Conservation (phyloP, 2,329 filamentous ascomycete species). For the Aspergillus oerlinghausenensis region DNA sequence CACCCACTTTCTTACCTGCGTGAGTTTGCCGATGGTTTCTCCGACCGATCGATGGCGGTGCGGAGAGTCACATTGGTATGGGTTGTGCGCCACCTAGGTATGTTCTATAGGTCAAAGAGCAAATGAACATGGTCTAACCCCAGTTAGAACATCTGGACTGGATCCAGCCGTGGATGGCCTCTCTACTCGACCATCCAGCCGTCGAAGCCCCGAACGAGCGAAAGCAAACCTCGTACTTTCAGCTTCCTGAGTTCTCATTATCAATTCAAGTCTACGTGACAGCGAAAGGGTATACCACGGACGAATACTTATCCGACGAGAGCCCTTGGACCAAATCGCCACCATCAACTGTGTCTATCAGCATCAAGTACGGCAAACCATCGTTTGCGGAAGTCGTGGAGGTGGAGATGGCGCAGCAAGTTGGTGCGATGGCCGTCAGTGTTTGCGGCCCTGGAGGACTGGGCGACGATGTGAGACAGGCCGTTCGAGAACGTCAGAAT, state of each 20-base stretch:
- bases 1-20: conserved; percentile 32
- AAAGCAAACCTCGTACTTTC: conserved; percentile 23
- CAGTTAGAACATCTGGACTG: conserved; percentile 28
- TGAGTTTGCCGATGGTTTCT: conserved; percentile 24
- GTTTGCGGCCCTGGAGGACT: conserved; percentile 35
- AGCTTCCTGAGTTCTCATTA: conserved; percentile 21
- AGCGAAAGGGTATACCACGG: conserved; percentile 16
- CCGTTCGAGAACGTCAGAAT: conserved; percentile 26
- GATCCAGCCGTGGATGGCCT: conserved; percentile 33
- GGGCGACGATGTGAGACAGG: conserved; percentile 33
- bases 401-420: conserved; percentile 23
- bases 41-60: conserved; percentile 20
- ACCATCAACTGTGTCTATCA: conserved; percentile 22
- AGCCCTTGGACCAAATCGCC: conserved; percentile 24
- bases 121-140: conserved; percentile 1
- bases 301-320: conserved; percentile 21
- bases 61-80: conserved; percentile 28
- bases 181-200: conserved; percentile 25
- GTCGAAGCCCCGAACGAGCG: conserved; percentile 15
- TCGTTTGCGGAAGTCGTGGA: conserved; percentile 22
- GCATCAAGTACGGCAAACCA: conserved; percentile 23
- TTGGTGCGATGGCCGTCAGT: conserved; percentile 34
- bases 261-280: conserved; percentile 29
- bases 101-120: neutral
- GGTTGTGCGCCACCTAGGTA: conserved; percentile 32